These are phyloP conservation scores for Mortierella sp. DNA, from an alignment of 371 early-diverging fungal species.

Conservation along the genomic window DNA sequence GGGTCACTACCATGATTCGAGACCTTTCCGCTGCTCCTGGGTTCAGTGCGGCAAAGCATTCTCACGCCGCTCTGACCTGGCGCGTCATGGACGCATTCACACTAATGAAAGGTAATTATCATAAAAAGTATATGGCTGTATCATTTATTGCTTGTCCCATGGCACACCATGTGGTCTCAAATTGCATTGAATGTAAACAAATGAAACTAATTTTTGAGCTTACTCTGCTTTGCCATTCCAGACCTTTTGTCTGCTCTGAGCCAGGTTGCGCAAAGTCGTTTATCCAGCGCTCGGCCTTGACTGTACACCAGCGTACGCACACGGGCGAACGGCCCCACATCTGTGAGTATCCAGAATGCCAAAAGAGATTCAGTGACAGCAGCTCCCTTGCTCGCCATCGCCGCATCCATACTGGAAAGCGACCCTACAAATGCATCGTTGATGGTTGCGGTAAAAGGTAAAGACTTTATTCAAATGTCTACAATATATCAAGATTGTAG, in stretches of 20 bases:
- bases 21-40: constrained; percentile 77
- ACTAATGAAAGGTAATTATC: constrained; percentile 70
- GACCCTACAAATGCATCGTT: constrained; percentile 74
- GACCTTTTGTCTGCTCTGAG: constrained; percentile 76
- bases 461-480: neutral
- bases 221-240: constrained; percentile 7
- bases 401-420: constrained; percentile 80
- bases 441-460: constrained; percentile 70
- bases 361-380: constrained; percentile 74
- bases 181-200: neutral
- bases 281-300: constrained; percentile 82
- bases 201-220: neutral
- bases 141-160: neutral
- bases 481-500: neutral
- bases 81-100: constrained; percentile 82
- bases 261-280: constrained; percentile 79
- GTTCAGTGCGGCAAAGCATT: constrained; percentile 75
- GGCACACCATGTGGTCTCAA: neutral
- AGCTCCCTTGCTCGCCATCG: constrained; percentile 63
- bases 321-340: constrained; percentile 84
- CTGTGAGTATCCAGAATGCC: constrained; percentile 71
- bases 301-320: constrained; percentile 84
- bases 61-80: constrained; percentile 82
- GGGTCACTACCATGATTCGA: constrained; percentile 58
- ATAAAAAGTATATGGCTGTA: neutral